Evolutionary conservation across 495 filamentous ascomycete species (phyloP).

Genomic region (Aspergillus leporis): DNA sequence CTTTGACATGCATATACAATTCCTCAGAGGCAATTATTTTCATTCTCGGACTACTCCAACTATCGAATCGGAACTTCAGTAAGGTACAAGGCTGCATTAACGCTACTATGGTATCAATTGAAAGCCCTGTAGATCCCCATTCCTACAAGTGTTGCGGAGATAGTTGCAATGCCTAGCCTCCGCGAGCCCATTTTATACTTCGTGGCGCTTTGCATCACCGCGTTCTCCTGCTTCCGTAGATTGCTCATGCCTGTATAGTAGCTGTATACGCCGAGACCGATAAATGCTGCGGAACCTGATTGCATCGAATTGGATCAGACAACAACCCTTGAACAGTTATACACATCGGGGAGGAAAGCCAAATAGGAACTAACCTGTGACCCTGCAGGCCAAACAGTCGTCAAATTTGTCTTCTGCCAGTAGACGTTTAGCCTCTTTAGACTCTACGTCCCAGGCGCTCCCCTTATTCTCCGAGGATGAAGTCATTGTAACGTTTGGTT

Average conservation of each 20-base stretch:
- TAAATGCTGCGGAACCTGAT: slow-evolving; percentile 76
- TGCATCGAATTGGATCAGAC: slow-evolving; percentile 16
- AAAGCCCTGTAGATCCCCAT: slow-evolving; percentile 64
- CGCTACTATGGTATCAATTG: slow-evolving; percentile 43
- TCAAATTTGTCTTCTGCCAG: slow-evolving; percentile 64
- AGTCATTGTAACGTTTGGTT: slow-evolving; percentile 1
- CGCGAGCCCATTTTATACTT: slow-evolving; percentile 77
- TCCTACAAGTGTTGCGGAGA: slow-evolving; percentile 67
- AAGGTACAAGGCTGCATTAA: not conserved
- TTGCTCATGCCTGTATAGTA: slow-evolving; percentile 79
- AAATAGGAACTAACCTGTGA: slow-evolving; percentile 56
- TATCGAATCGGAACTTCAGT: not conserved
- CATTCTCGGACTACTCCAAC: not conserved
- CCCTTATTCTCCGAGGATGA: slow-evolving; percentile 20
- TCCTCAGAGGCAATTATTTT: not conserved
- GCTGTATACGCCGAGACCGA: slow-evolving; percentile 87
- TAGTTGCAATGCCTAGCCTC: slow-evolving; percentile 66
- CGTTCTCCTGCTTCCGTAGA: slow-evolving; percentile 65
- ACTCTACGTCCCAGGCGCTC: slow-evolving; percentile 27
- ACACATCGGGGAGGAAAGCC: not conserved
- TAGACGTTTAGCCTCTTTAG: slow-evolving; percentile 46
- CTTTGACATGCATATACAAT: slow-evolving; percentile 9
- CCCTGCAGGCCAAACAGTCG: slow-evolving; percentile 68
- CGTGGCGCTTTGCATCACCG: slow-evolving; percentile 68
- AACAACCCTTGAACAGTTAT: not conserved